phyloP scores from a whole-genome alignment of 345 rosid species.

The Acer saccharum region DNA sequence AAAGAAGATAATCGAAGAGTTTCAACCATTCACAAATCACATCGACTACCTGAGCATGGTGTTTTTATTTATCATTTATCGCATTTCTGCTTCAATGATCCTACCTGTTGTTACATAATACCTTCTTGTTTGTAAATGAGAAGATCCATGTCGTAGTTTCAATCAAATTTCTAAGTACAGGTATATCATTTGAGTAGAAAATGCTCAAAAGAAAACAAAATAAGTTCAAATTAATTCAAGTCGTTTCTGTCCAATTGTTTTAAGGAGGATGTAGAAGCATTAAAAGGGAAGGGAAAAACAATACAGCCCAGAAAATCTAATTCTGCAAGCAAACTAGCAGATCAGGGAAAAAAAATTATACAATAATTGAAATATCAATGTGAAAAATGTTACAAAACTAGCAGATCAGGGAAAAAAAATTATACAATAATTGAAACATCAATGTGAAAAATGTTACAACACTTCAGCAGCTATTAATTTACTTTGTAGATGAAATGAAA shows the following conservation, averaged over 20 bases:
- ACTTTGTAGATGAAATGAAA: neutral
- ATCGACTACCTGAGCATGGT: no score
- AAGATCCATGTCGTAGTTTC: neutral
- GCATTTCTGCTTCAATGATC: neutral
- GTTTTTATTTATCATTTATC: neutral
- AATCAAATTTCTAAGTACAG: neutral
- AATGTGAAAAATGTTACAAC: neutral
- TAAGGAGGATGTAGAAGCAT: neutral
- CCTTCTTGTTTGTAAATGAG: no score
- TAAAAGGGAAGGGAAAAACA: no score
- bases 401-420: neutral
- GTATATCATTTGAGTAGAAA: neutral
- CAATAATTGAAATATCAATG: neutral
- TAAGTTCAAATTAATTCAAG: neutral
- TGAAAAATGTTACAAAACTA: neutral
- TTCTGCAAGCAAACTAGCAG: neutral
- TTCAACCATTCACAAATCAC: conserved; percentile 20
- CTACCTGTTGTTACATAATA: no score
- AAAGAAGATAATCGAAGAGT: conserved; percentile 5
- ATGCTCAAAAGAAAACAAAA: neutral
- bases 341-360: neutral
- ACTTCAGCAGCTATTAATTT: neutral
- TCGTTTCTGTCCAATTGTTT: neutral
- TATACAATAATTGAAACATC: neutral
- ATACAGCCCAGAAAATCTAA: neutral